Percentiles rank a stretch among this genome's conserved stretches.
phyloP scores from a whole-genome alignment of 75 land plant species.

The Chamaecyparis obtusa region DNA sequence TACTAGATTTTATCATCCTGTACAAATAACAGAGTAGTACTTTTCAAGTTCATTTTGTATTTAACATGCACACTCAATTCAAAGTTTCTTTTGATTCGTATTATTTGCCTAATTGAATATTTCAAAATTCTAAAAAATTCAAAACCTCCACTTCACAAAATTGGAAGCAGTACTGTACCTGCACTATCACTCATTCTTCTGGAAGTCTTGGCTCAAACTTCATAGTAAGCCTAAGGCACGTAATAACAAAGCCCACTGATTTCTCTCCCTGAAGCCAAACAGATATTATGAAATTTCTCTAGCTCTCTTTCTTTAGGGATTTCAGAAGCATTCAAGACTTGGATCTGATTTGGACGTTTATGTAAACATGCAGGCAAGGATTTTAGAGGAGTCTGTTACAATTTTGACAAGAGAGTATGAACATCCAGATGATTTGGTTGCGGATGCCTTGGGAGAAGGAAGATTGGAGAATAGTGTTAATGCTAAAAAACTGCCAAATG shows the following conservation, averaged over 20 bases:
- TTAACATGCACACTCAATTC: background rate
- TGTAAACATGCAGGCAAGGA: constrained; percentile 3
- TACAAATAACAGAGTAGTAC: too few relatives aligned
- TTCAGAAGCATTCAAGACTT: background rate
- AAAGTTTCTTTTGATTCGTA: background rate
- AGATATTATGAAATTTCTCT: background rate
- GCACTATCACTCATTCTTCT: background rate
- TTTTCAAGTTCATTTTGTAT: background rate
- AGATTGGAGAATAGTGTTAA: background rate
- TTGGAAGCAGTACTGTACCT: background rate
- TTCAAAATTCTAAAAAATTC: too few relatives aligned
- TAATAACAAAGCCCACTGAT: background rate
- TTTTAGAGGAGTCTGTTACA: background rate
- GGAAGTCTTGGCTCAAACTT: background rate
- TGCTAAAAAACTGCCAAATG: background rate
- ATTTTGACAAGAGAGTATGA: background rate
- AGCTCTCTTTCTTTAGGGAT: background rate
- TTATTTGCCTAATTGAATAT: background rate
- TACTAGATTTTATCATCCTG: background rate
- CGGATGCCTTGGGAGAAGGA: background rate
- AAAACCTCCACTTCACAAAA: background rate
- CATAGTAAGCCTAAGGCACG: background rate
- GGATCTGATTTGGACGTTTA: background rate
- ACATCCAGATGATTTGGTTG: background rate
- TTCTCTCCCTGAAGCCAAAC: background rate